Conservation (phyloP, 1,284 basidiomycete genomes). For the Polyporus tsugae region DNA sequence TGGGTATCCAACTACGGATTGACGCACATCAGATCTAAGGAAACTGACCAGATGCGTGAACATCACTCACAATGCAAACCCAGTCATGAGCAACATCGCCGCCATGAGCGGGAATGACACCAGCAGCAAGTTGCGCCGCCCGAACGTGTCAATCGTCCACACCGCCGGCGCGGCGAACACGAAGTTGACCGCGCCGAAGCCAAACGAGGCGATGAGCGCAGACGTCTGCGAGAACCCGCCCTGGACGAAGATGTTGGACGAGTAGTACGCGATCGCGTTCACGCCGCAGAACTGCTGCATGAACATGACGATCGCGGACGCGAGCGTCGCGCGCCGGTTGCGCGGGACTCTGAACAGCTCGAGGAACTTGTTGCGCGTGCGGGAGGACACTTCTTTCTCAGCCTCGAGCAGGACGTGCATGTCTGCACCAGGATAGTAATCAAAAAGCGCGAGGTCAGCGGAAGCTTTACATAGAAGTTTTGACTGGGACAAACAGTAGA, state of each 20-base stretch:
- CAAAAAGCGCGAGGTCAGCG: not conserved
- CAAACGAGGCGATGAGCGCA: slow-evolving; percentile 67
- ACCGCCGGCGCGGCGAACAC: slow-evolving; percentile 66
- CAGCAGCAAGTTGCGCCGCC: slow-evolving; percentile 72
- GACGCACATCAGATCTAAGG: too few species aligned
- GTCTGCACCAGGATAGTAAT: slow-evolving; percentile 37
- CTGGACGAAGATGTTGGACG: slow-evolving; percentile 65
- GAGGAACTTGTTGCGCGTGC: slow-evolving; percentile 57
- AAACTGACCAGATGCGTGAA: not conserved
- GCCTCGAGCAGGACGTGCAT: slow-evolving; percentile 74
- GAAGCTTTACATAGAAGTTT: not conserved
- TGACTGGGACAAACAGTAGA: slow-evolving; percentile 51
- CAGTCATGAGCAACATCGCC: slow-evolving; percentile 67
- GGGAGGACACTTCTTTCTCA: slow-evolving; percentile 61
- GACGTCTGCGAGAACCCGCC: slow-evolving; percentile 56
- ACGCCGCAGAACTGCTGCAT: slow-evolving; percentile 72
- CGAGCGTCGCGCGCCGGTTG: slow-evolving; percentile 77
- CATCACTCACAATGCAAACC: slow-evolving; percentile 54
- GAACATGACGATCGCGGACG: slow-evolving; percentile 78
- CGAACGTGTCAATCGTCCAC: slow-evolving; percentile 70
- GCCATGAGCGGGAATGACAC: slow-evolving; percentile 75
- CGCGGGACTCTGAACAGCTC: slow-evolving; percentile 80
- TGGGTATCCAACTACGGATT: slow-evolving; percentile 45
- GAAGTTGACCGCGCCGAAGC: slow-evolving; percentile 60
- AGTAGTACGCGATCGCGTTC: slow-evolving; percentile 74